phyloP scores from a whole-genome alignment of 1,139 yeast genomes.

The Kurtzmaniella quercitrusa region DNA sequence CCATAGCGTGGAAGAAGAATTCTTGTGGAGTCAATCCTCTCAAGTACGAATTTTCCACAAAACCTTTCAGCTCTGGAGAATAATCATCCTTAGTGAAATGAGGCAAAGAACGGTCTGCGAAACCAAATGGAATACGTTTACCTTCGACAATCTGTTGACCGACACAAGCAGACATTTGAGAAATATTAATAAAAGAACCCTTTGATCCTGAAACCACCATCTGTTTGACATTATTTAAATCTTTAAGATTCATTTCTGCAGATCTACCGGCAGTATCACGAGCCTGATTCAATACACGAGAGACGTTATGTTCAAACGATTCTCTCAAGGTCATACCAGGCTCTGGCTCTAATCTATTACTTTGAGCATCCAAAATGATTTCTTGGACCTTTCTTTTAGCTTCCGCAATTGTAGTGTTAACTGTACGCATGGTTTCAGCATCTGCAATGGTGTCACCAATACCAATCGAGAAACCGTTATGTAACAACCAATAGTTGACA shows the following conservation, averaged over 20 bases:
- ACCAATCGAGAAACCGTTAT: constrained; percentile 97
- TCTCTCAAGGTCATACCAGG: constrained; percentile 99
- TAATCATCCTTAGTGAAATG: constrained; percentile 98
- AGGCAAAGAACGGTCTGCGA: constrained; percentile 92
- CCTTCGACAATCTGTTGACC: constrained; percentile 99
- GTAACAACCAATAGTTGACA: constrained; percentile 93
- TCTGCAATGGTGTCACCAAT: constrained; percentile 99
- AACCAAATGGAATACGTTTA: constrained; percentile 97
- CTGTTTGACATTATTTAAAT: constrained; percentile 92
- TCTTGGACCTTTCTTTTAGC: constrained; percentile 94
- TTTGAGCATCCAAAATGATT: constrained; percentile 88
- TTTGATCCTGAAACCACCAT: constrained; percentile 99
- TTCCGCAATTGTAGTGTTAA: constrained; percentile 86
- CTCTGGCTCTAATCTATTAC: constrained; percentile 82
- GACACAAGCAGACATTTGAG: constrained; percentile 99
- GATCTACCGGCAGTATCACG: constrained; percentile 99
- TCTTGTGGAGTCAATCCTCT: constrained; percentile 99
- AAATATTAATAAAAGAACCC: constrained; percentile 97
- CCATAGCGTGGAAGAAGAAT: constrained; percentile 99
- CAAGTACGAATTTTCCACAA: constrained; percentile 93
- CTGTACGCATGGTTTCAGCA: constrained; percentile 89
- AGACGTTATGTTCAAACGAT: constrained; percentile 95
- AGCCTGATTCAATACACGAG: constrained; percentile 93
- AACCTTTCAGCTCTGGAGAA: constrained; percentile 97
- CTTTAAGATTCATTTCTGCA: constrained; percentile 94